phyloP scores from a whole-genome alignment of 108 stramenopile genomes.

The Cyclotella cryptica region DNA sequence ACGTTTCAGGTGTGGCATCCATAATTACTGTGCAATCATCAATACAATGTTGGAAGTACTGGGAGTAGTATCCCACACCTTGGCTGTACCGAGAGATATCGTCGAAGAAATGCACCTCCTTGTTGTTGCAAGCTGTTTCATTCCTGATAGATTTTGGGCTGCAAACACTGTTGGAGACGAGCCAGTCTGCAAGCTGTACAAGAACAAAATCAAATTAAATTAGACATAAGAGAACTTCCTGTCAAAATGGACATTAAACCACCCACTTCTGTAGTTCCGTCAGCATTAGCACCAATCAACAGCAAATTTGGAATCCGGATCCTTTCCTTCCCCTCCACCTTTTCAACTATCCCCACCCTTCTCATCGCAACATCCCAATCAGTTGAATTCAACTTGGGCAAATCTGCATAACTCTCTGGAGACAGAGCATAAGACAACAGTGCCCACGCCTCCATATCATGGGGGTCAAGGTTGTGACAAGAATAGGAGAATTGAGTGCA shows the following conservation, averaged over 20 bases:
- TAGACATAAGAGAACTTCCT: no score
- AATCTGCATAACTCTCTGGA: neutral
- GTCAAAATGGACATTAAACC: no score
- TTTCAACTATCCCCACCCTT: neutral
- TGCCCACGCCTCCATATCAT: slow-evolving; percentile 11
- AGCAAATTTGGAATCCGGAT: neutral
- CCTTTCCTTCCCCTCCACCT: neutral
- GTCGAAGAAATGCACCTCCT: neutral
- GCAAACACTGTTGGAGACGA: neutral
- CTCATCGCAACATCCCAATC: neutral
- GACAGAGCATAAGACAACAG: neutral
- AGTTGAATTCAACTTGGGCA: neutral
- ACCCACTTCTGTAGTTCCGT: neutral
- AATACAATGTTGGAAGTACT: no score
- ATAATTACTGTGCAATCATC: no score
- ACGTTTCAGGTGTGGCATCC: no score
- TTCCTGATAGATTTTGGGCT: neutral
- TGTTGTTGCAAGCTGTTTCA: no score
- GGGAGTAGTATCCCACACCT: no score
- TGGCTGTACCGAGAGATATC: neutral
- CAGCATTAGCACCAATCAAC: neutral
- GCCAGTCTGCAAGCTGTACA: neutral
- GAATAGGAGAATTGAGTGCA: slow-evolving; percentile 2
- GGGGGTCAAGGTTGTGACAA: slow-evolving; percentile 10
- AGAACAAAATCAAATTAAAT: no score